These are phyloP conservation scores for Colletotrichum shisoi DNA, from an alignment of 2,329 filamentous ascomycete species.

Conservation along the genomic window DNA sequence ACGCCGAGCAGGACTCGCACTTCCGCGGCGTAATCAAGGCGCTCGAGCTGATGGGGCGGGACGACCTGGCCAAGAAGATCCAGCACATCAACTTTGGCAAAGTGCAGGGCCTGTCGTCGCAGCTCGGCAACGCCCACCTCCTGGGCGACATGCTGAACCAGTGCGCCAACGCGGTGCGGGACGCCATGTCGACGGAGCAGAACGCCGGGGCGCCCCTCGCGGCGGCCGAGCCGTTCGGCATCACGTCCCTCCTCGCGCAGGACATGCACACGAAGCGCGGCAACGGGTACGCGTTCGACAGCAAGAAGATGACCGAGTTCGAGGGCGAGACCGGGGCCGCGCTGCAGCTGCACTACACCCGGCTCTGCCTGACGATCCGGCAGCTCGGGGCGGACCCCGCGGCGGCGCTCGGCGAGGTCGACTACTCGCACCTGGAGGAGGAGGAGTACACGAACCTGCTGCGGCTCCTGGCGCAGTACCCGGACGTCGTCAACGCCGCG, in stretches of 20 bases:
- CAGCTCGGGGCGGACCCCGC: conserved; percentile 36
- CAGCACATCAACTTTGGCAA: conserved; percentile 58
- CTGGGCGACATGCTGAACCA: conserved; percentile 65
- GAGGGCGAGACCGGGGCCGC: conserved; percentile 78
- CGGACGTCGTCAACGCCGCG: conserved; percentile 69
- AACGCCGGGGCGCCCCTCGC: conserved; percentile 65
- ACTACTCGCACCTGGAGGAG: conserved; percentile 42
- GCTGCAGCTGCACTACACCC: conserved; percentile 74
- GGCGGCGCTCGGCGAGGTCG: conserved; percentile 30
- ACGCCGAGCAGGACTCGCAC: conserved; percentile 48
- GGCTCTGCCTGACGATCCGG: conserved; percentile 59
- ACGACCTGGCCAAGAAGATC: conserved; percentile 47
- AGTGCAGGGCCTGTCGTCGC: conserved; percentile 54
- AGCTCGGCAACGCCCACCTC: conserved; percentile 60
- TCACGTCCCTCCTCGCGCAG: conserved; percentile 72
- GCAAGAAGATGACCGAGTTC: conserved; percentile 71
- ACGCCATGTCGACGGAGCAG: conserved; percentile 78
- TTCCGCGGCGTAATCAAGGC: conserved; percentile 48
- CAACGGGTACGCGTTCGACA: conserved; percentile 41
- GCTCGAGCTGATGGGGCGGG: conserved; percentile 49
- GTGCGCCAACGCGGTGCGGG: conserved; percentile 53
- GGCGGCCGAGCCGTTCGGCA: conserved; percentile 71
- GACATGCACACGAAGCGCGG: conserved; percentile 44
- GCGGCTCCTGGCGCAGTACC: conserved; percentile 69
- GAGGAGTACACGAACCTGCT: conserved; percentile 66